These are phyloP conservation scores for Serpula lacrymans DNA, from an alignment of 768 basidiomycete species.

Conservation along the genomic window DNA sequence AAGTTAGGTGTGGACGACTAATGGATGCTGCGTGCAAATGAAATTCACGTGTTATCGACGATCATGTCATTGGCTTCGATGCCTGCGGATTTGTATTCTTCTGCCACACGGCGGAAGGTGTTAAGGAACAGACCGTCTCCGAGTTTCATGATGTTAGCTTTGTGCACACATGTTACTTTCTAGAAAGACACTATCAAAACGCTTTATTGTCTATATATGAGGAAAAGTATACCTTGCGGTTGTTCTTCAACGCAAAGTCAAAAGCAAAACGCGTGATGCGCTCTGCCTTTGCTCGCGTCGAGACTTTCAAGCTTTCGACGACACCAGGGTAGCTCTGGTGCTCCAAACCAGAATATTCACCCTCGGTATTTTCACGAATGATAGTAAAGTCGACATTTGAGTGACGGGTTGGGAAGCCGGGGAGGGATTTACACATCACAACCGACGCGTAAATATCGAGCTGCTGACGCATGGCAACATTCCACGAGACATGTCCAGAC, in stretches of 20 bases:
- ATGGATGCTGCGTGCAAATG: background rate
- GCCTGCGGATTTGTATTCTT: constrained; percentile 92
- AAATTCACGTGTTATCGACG: constrained; percentile 89
- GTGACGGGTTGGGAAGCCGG: constrained; percentile 94
- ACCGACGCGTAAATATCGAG: constrained; percentile 99
- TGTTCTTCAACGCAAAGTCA: constrained; percentile 98
- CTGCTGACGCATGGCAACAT: constrained; percentile 99
- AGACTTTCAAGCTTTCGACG: constrained; percentile 97
- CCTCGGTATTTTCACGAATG: constrained; percentile 99
- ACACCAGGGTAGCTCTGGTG: constrained; percentile 98
- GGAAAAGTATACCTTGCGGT: constrained; percentile 71
- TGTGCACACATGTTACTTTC: constrained; percentile 99
- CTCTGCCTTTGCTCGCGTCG: constrained; percentile 92
- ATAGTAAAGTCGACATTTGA: constrained; percentile 97
- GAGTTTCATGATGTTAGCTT: constrained; percentile 99
- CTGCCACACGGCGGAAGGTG: constrained; percentile 94
- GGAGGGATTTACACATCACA: constrained; percentile 96
- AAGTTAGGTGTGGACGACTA: background rate
- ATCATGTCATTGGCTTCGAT: constrained; percentile 98
- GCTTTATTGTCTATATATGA: background rate
- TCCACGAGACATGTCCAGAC: constrained; percentile 98
- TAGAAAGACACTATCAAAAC: constrained; percentile 25
- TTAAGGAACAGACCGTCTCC: constrained; percentile 99
- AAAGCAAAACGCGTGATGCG: constrained; percentile 97
- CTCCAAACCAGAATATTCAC: constrained; percentile 98